A percentile compares a stretch with the other conserved stretches of the same genome.
These are phyloP conservation scores for Atkinsonella texensis DNA, from an alignment of 2,329 filamentous ascomycete species.

Conservation along the genomic window DNA sequence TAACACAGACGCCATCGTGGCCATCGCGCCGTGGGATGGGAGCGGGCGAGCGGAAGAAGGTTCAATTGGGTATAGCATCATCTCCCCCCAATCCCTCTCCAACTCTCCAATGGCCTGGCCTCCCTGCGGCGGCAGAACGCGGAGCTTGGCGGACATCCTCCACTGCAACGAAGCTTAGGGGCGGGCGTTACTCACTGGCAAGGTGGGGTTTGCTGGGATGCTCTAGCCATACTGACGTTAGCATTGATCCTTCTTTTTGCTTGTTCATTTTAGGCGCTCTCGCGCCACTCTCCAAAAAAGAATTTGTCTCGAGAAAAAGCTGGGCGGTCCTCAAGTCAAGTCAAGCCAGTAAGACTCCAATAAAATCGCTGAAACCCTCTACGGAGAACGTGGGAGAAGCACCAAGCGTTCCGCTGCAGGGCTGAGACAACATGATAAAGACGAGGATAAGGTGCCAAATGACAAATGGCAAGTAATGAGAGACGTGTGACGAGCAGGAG, in stretches of 20 bases:
- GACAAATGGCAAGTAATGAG: background rate
- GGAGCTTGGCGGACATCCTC: background rate
- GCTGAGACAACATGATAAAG: too few species aligned
- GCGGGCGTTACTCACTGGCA: slow-evolving; percentile 35
- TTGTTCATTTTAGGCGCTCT: too few species aligned
- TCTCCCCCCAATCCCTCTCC: background rate
- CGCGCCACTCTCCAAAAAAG: background rate
- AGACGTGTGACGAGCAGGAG: background rate
- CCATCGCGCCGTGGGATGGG: background rate
- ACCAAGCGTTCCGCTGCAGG: too few species aligned
- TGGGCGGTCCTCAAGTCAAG: too few species aligned
- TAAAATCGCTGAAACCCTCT: too few species aligned
- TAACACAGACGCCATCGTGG: background rate
- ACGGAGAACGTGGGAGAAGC: too few species aligned
- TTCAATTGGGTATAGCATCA: slow-evolving; percentile 1
- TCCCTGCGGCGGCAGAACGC: background rate
- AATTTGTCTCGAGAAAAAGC: too few species aligned
- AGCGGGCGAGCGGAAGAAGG: slow-evolving; percentile 6
- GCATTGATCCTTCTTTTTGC: background rate
- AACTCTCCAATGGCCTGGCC: background rate
- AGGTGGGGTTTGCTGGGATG: slow-evolving; percentile 60
- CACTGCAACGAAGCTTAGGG: background rate
- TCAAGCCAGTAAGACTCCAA: too few species aligned
- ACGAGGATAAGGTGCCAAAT: too few species aligned
- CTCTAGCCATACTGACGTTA: slow-evolving; percentile 31